Conservation (phyloP, 768 basidiomycete genomes). For the Boletus sp. region DNA sequence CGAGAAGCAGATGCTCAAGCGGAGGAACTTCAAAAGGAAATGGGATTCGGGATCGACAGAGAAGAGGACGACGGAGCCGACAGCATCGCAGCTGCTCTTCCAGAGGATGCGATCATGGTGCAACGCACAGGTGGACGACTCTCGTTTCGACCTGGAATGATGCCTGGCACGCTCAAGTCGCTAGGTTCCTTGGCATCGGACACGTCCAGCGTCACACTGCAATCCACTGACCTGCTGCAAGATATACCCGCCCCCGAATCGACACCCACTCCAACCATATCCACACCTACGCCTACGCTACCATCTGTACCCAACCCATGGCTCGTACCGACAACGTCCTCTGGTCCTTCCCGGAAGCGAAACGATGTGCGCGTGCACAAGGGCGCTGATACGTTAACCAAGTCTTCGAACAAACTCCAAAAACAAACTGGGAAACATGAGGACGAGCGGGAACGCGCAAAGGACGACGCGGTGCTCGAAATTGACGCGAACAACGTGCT, state of each 20-base stretch:
- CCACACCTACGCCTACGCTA: conserved; percentile 17
- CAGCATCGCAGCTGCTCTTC: conserved; percentile 29
- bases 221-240: conserved; percentile 52
- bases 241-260: conserved; percentile 21
- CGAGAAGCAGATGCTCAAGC: conserved; percentile 55
- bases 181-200: conserved; percentile 44
- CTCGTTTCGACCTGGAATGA: conserved; percentile 54
- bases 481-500: conserved; percentile 45
- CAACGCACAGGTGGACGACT: conserved; percentile 69
- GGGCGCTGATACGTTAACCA: conserved; percentile 55
- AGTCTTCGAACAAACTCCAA: conserved; percentile 72
- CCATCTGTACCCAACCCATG: conserved; percentile 67
- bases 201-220: conserved; percentile 67
- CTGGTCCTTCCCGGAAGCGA: conserved; percentile 60
- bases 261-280: conserved; percentile 10
- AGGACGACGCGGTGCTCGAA: conserved; percentile 79
- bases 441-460: conserved; percentile 56
- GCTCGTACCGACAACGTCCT: conserved; percentile 49
- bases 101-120: conserved; percentile 37
- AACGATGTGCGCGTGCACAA: conserved; percentile 75
- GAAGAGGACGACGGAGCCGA: conserved; percentile 32
- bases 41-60: conserved; percentile 45
- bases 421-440: conserved; percentile 58
- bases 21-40: conserved; percentile 71
- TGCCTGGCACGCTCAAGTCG: conserved; percentile 15